Percentiles rank a stretch among this genome's conserved stretches.
These are phyloP conservation scores for Trichosporon coremiiforme DNA, from an alignment of 1,284 basidiomycete species.

Conservation along the genomic window DNA sequence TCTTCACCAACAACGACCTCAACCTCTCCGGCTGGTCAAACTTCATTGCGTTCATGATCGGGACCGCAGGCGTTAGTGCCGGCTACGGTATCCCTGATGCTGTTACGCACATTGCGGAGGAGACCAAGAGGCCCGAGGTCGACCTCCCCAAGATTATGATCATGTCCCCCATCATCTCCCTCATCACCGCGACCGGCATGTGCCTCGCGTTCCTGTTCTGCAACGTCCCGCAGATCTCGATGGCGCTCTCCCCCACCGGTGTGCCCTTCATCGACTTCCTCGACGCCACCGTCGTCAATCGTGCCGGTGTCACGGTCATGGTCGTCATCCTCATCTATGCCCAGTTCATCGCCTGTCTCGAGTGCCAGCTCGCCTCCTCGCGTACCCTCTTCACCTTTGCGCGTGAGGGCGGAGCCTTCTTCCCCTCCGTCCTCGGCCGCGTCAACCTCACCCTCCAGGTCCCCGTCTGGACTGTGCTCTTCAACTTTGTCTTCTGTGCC, in stretches of 20 bases:
- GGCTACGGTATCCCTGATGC: slow-evolving; percentile 20
- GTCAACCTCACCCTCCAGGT: slow-evolving; percentile 20
- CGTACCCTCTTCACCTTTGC: slow-evolving; percentile 22
- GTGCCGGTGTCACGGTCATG: slow-evolving; percentile 16
- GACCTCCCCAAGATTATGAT: slow-evolving; percentile 21
- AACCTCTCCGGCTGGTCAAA: slow-evolving; percentile 14
- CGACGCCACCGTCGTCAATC: not conserved
- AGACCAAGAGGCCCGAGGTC: slow-evolving; percentile 14
- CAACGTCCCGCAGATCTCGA: slow-evolving; percentile 12
- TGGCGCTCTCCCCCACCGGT: slow-evolving; percentile 18
- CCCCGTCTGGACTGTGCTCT: slow-evolving; percentile 9
- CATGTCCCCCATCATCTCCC: slow-evolving; percentile 10
- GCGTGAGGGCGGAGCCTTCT: slow-evolving; percentile 23
- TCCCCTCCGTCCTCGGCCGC: slow-evolving; percentile 14
- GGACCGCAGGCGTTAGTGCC: slow-evolving; percentile 1
- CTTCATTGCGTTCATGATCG: slow-evolving; percentile 23
- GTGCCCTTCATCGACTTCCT: slow-evolving; percentile 19
- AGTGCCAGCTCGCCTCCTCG: slow-evolving; percentile 20
- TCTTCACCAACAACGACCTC: slow-evolving; percentile 8
- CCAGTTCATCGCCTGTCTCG: slow-evolving; percentile 21
- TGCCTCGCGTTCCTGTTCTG: slow-evolving; percentile 8
- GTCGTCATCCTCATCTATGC: slow-evolving; percentile 21
- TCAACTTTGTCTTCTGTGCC: slow-evolving; percentile 20
- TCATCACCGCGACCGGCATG: slow-evolving; percentile 16
- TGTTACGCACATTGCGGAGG: slow-evolving; percentile 21